Percentiles rank a stretch among this genome's conserved stretches.
Conservation (phyloP, 2,329 filamentous ascomycete genomes). For the Penicillium brasilianum region DNA sequence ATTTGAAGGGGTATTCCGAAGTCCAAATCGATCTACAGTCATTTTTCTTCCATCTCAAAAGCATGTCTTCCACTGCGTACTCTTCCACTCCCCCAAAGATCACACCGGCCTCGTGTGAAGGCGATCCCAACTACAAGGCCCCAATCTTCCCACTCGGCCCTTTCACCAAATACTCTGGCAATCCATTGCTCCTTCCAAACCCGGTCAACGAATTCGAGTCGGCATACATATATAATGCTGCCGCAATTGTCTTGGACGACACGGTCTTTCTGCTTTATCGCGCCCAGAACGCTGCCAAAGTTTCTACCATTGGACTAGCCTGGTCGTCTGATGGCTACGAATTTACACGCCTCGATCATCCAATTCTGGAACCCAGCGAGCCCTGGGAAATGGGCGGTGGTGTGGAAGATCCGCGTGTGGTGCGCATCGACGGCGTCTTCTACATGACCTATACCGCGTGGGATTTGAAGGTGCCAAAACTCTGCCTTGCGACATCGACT, state of each 20-base stretch:
- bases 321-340: background rate
- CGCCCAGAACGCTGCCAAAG: slow-evolving; percentile 40
- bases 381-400: slow-evolving; percentile 21
- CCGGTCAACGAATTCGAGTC: slow-evolving; percentile 25
- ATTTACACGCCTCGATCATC: background rate
- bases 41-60: background rate
- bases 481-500: slow-evolving; percentile 45
- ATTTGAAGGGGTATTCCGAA: background rate
- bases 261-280: slow-evolving; percentile 44
- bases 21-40: background rate
- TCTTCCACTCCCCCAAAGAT: background rate
- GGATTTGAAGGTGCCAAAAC: slow-evolving; percentile 36
- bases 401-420: slow-evolving; percentile 45
- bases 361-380: background rate
- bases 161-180: background rate
- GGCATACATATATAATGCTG: slow-evolving; percentile 30
- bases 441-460: slow-evolving; percentile 47
- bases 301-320: slow-evolving; percentile 1
- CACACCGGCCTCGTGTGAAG: background rate
- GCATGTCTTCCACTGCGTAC: background rate
- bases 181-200: slow-evolving; percentile 17
- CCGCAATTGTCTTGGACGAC: slow-evolving; percentile 30
- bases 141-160: background rate
- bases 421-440: slow-evolving; percentile 44
- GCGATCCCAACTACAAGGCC: background rate